Percentiles rank a stretch among this genome's conserved stretches.
These are phyloP conservation scores for Globisporangium paddicum DNA, from an alignment of 352 stramenopile species.

Conservation along the genomic window DNA sequence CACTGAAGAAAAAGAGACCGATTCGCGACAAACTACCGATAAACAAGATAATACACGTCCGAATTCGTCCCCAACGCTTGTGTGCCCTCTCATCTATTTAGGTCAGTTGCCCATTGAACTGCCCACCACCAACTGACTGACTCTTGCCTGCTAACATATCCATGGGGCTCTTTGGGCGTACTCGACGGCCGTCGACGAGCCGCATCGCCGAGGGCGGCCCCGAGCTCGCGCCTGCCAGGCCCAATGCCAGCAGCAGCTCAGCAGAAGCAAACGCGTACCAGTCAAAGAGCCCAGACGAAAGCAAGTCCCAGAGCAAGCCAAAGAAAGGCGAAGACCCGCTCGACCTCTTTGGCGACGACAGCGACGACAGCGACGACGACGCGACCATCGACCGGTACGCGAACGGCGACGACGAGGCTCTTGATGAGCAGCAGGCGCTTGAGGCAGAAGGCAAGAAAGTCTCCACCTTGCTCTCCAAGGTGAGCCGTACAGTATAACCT, in stretches of 20 bases:
- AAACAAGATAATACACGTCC: background rate
- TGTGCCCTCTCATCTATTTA: constrained; percentile 1
- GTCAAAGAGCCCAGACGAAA: background rate
- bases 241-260: constrained; percentile 5
- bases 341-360: constrained; percentile 66
- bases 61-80: background rate
- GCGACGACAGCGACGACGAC: constrained; percentile 79
- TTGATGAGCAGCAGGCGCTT: constrained; percentile 20
- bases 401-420: constrained; percentile 21
- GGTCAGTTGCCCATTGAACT: no score
- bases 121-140: background rate
- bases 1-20: background rate
- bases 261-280: background rate
- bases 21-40: background rate
- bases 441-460: constrained; percentile 62
- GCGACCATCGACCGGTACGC: constrained; percentile 69
- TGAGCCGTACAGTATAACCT: constrained; percentile 4
- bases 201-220: constrained; percentile 34
- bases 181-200: constrained; percentile 12
- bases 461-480: constrained; percentile 58
- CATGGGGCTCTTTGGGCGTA: constrained; percentile 41
- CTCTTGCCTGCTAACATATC: background rate
- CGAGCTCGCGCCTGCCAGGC: background rate
- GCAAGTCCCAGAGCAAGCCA: no score
- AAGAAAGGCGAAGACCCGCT: constrained; percentile 27